Base-by-base conservation (phyloP, 768 basidiomycete genomes). In the Pleurotus sapidus region DNA sequence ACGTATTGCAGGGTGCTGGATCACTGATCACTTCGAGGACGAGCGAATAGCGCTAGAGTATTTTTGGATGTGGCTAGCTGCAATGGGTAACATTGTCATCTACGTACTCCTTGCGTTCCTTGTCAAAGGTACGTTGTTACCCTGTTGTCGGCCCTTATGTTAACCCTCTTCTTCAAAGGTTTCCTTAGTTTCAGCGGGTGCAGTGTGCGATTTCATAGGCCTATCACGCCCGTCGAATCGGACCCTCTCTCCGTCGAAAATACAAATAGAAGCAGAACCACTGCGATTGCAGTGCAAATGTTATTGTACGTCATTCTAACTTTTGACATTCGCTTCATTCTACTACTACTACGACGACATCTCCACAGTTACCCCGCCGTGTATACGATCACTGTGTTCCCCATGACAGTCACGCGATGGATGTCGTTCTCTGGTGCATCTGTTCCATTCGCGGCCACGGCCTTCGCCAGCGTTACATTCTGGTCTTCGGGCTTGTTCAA, bases 31-130 rank as follows among this genome's bases (percentile, higher is more conserved):
- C 8, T 79, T 67, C 54, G 53, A 39, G 7, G 61, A 60, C 12
- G 64, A 78, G 55, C 68, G 72, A 23, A 76, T 77, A 7, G 74
- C 64, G 17, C 64, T 77, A 25, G 78, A 78, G 56, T 79, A 76
- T 55, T 27, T 73, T 23, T 78, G 78, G 73, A 60, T 79, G 59
- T 79, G 77, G 77, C 59, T 74, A 27, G 67, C 77, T 8, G 71
- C 71, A 2, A 64, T 72, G 34, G 57, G 68, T 17, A 74, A 74
- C 60, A 57, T 78, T 17, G 27, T 73, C 25, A 68, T 75, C 11
- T 79, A 79, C 59, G 51, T 73, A 5, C 68, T 71, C 27, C 65
- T 77, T 38, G 72, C 70, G 40, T 61, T 78, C 25, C 67, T 72
- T 18, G 57, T 77, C 39, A 63, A 65, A 46, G 72, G 72, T 59